Conservation (phyloP, 768 basidiomycete genomes). For the Pholiota conissans region DNA sequence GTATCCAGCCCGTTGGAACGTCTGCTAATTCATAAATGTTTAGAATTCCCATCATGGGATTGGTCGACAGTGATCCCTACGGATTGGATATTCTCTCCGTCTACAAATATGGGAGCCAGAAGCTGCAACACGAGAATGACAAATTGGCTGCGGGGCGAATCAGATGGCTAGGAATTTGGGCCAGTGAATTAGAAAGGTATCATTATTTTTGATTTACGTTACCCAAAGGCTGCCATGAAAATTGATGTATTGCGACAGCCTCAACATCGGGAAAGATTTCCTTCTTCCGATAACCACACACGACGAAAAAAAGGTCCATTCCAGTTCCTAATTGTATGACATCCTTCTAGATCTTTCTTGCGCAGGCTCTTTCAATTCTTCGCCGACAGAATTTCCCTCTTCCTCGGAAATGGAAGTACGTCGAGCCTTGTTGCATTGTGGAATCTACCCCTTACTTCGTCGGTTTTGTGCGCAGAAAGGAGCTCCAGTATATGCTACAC, state of each 20-base stretch:
- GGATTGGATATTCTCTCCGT: constrained; percentile 91
- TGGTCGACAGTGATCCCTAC: constrained; percentile 92
- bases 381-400: constrained; percentile 37
- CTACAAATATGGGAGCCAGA: constrained; percentile 78
- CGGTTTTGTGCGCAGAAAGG: constrained; percentile 51
- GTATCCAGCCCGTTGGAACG: neutral
- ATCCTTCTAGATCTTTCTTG: neutral
- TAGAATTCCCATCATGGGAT: constrained; percentile 74
- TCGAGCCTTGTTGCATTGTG: constrained; percentile 5
- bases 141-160: constrained; percentile 69
- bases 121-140: constrained; percentile 68
- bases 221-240: neutral
- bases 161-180: constrained; percentile 78
- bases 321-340: neutral
- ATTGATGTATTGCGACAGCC: constrained; percentile 33
- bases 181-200: constrained; percentile 67
- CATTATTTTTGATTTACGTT: constrained; percentile 12
- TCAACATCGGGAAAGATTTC: constrained; percentile 57
- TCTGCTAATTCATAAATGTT: neutral
- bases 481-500: constrained; percentile 79
- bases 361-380: constrained; percentile 66
- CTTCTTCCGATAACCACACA: constrained; percentile 68
- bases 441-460: neutral
- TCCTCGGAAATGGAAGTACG: constrained; percentile 69
- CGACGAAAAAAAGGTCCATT: constrained; percentile 74